phyloP scores from a whole-genome alignment of 2,329 filamentous ascomycete genomes.

The Paraphaeosphaeria sporulosa region DNA sequence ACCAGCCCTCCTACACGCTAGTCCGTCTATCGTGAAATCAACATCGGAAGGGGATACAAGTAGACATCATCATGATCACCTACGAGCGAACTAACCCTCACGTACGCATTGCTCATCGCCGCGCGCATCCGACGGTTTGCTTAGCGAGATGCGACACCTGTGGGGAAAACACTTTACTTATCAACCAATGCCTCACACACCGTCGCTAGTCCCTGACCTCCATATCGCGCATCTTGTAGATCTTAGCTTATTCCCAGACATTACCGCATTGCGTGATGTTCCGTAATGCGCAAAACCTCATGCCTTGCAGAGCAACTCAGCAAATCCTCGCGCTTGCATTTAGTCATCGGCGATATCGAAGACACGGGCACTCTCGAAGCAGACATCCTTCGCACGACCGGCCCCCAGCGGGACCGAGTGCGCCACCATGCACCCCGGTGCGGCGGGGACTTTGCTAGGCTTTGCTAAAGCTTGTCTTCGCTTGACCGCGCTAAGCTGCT shows the following conservation, averaged over 20 bases:
- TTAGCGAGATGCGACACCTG: too few species aligned
- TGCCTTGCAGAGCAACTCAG: background rate
- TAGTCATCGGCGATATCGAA: background rate
- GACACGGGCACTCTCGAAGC: background rate
- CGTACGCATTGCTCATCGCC: background rate
- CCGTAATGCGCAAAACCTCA: background rate
- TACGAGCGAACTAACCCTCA: background rate
- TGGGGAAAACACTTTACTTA: background rate
- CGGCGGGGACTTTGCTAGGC: too few species aligned
- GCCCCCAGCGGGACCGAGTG: too few species aligned
- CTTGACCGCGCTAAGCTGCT: constrained; percentile 6
- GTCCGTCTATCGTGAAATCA: too few species aligned
- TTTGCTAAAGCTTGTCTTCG: too few species aligned
- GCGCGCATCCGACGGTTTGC: background rate
- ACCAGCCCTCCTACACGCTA: too few species aligned
- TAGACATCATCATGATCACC: background rate
- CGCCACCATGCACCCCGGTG: too few species aligned
- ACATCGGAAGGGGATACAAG: too few species aligned
- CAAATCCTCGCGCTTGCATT: background rate
- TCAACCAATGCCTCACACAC: background rate
- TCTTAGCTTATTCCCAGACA: background rate
- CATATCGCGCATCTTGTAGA: background rate
- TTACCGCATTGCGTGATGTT: background rate
- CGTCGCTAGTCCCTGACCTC: background rate
- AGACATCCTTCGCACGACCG: too few species aligned